Base-by-base conservation (phyloP, 495 filamentous ascomycete species). In the Friedmanniomyces endolithicus region DNA sequence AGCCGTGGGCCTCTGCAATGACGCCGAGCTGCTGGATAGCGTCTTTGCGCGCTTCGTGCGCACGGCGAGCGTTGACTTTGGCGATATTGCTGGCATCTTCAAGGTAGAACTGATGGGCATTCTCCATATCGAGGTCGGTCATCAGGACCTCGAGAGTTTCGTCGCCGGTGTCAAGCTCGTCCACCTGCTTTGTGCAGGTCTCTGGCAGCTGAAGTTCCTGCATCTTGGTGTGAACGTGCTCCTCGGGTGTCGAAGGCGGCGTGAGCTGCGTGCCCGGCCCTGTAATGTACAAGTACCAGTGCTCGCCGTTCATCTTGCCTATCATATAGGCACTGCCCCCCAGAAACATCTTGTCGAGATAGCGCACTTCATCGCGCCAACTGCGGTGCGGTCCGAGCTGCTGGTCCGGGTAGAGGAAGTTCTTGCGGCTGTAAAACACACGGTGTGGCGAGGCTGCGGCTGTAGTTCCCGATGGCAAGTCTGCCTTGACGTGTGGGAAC, bases 291-390 rank as follows among this genome's bases (percentile, higher is more conserved):
- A 99, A 74, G 65, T 97, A 97, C 94, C 94, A 99, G 64, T 99
- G 94, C 70, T 97, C 94, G 57, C 92, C 90, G 64, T 99, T 99
- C 89, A 97, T 96, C 70, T 95, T 95, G 60, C 94, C 94, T 58
- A 99, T 92, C 90, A 97, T 94, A 71, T 99, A 99, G 29, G 94
- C 94, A 69, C 90, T 97, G 40, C 94, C 94, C 53, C 86, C 85
- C 45, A 84, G 75, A 67, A 97, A 97, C 63, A 86, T 84, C 63
- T 81, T 79, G 71, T 99, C 94, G 56, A 99, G 75, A 57, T 79
- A 92, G 52, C 80, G 82, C 59, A 99, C 94, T 66, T 99, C 94
- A 62, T 96, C 82, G 60, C 87, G 83, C 94, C 94, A 99, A 79
- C 89, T 97, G 54, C 88, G 84, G 67, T 99, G 94, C 46, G 94